A percentile compares a stretch with the other conserved stretches of the same genome.
Conservation (phyloP, 495 filamentous ascomycete genomes). For the Xylaria venustula region DNA sequence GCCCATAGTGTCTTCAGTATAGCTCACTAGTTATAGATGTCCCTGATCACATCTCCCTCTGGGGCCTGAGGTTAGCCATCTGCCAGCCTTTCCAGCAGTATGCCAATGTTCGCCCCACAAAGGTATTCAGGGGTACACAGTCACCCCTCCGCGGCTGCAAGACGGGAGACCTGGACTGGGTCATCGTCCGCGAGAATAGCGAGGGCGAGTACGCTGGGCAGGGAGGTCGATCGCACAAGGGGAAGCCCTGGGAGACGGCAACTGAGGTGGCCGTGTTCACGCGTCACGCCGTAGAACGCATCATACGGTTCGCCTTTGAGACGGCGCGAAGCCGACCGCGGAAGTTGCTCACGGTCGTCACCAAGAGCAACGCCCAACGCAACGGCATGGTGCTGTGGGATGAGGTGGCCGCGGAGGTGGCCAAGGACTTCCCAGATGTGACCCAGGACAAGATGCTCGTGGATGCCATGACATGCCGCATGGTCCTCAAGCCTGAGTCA, state of each 20-base stretch:
- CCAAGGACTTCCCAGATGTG: slow-evolving; percentile 52
- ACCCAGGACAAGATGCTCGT: slow-evolving; percentile 58
- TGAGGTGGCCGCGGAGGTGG: slow-evolving; percentile 49
- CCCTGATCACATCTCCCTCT: slow-evolving; percentile 58
- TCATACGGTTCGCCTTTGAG: slow-evolving; percentile 57
- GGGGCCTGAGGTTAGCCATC: slow-evolving; percentile 54
- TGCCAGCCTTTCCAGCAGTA: slow-evolving; percentile 57
- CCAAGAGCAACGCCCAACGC: slow-evolving; percentile 58
- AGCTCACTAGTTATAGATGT: slow-evolving; percentile 37
- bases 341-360: slow-evolving; percentile 54
- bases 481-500: slow-evolving; percentile 52
- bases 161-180: slow-evolving; percentile 50
- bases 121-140: slow-evolving; percentile 47
- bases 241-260: slow-evolving; percentile 51
- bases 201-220: slow-evolving; percentile 60
- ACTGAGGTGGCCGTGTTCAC: slow-evolving; percentile 58
- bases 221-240: slow-evolving; percentile 52
- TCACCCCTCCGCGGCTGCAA: slow-evolving; percentile 49
- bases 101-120: slow-evolving; percentile 54
- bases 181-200: slow-evolving; percentile 57
- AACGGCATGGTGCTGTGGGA: slow-evolving; percentile 62
- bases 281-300: slow-evolving; percentile 49
- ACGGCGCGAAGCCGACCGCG: slow-evolving; percentile 45
- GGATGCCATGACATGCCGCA: slow-evolving; percentile 58
- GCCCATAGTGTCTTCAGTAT: background rate